These are phyloP conservation scores for Cystofilobasidium macerans DNA, from an alignment of 768 basidiomycete genomes.

Conservation along the genomic window DNA sequence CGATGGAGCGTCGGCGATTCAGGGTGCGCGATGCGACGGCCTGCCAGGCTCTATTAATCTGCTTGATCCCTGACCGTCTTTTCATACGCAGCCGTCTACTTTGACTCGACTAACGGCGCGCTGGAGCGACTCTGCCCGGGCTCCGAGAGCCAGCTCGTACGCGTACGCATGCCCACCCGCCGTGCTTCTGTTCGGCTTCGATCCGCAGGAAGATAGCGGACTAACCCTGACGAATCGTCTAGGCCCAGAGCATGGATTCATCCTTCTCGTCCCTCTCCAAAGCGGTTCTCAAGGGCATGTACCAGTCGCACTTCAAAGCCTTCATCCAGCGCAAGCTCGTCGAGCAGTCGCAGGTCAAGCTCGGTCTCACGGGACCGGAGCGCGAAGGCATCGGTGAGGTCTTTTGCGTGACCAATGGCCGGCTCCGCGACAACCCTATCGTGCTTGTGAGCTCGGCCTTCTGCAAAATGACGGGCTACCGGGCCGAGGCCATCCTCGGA, in stretches of 20 bases:
- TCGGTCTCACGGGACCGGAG: neutral
- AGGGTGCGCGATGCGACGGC: neutral
- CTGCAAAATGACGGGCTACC: constrained; percentile 2
- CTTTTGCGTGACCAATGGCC: constrained; percentile 8
- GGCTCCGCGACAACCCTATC: constrained; percentile 19
- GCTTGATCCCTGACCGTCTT: neutral
- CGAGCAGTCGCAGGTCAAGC: constrained; percentile 16
- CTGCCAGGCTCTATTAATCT: neutral
- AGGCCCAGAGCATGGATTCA: neutral
- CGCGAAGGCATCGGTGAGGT: neutral
- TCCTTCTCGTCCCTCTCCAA: constrained; percentile 2
- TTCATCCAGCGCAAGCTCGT: constrained; percentile 19
- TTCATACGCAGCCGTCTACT: constrained; percentile 3
- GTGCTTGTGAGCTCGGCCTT: constrained; percentile 7
- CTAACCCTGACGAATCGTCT: neutral
- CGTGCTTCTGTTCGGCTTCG: no score
- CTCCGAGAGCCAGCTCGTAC: constrained; percentile 2
- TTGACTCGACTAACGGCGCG: neutral
- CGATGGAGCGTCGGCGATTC: neutral
- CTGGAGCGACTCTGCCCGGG: neutral
- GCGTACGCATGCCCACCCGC: no score
- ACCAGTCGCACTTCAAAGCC: constrained; percentile 1
- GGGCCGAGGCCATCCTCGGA: constrained; percentile 3
- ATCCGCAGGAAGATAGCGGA: no score
- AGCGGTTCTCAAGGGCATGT: neutral